Base-by-base conservation (phyloP, 192 early-diverging fungal genomes). In the Backusella australiensis region DNA sequence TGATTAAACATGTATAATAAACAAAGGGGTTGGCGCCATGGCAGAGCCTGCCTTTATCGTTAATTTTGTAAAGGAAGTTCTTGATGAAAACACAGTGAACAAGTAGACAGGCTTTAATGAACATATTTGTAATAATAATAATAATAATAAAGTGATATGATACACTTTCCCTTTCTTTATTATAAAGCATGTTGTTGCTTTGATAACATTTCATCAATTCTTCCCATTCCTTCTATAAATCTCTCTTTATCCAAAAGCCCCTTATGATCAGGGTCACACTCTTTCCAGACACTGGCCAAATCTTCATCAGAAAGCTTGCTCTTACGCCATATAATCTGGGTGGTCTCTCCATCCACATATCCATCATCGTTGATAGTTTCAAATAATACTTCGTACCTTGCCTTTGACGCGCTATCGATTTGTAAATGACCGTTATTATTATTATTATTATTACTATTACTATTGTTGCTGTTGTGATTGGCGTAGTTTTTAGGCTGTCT, bases 11-110 rank as follows among this genome's bases (percentile, higher is more conserved):
- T 56, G 8, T 32, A 77, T 49, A 68, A 56, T 19, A 26, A 32
- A 36, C 11, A 35, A 74, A 91, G 91, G 91, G 23, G 70, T 94
- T 73, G 96, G 96, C 21, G 96, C 95, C 0, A 97, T 98, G 96
- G 95, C 93, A 4, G 95, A 95, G 75, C 41, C 74, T 69, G 38
- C 38, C 2, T 69, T 21, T 41, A 69, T 69, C 12, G 19, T 38
- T 39, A n/a, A 39, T 39, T 39, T 23, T 69, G 68, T 69, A 26
- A 14, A 21, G 6, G 34, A 41, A 12, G n/a, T 63, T 26, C 17
- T 69, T 69, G 11, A 23, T 26, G 9, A 69, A 21, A 41, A 9
- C 15, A 38, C 4, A 19, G 38, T 17, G 12, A 15, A 35, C 17
- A 34, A 67, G 19, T 35, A 67, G 66, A 35, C 66, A 23, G 6